Evolutionary conservation across 176 grass and related monocot genomes (phyloP), one percentile per base, ranked within the genome.

Genomic region (Chrysopogon serrulatus): DNA sequence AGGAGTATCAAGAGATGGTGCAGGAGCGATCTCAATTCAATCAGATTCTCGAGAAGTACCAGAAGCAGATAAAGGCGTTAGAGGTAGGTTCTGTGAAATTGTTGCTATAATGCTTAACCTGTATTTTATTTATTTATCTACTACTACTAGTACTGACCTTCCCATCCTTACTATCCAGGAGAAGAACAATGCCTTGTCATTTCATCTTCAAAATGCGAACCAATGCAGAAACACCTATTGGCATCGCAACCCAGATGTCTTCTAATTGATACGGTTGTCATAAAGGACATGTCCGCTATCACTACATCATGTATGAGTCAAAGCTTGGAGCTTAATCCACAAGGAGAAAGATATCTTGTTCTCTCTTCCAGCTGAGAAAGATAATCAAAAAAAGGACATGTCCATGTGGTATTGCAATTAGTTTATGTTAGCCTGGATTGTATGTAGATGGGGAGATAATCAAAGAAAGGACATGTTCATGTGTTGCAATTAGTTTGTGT

Each of bases 1-100:
- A 83, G 49, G 88, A 93, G 1, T 87, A 82, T 37, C 72, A 90
- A 19, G 78, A 90, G 45, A 93, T 87, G 78, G 63, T 35, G 24
- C 81, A 79, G 68, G 87, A 93, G 17, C 32, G 41, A 37, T 73
- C 73, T 30, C 87, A 84, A 10, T 75, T 86, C 68, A 80, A 77
- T 31, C 66, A 90, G 17, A 62, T 82, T 1, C 36, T 85, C 0
- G 60, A 66, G 15, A 41, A 85, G 33, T 90, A 90, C 40, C 82
- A 87, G 36, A 19, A 90, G 49, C 73, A 82, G 61, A 82, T 90
- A 21, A 85, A 78, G 66, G 53, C 65, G 0, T 74, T 93, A 34
- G 81, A 93, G 91, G 85, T 81, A 40, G 10, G 23, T 19, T 90
- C 5, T 48, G 67, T 79, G 31, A 33, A 72, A 31, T 7, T 66